These are phyloP conservation scores for Phycomyces nitens DNA, from an alignment of 192 early-diverging fungal genomes.

Conservation along the genomic window DNA sequence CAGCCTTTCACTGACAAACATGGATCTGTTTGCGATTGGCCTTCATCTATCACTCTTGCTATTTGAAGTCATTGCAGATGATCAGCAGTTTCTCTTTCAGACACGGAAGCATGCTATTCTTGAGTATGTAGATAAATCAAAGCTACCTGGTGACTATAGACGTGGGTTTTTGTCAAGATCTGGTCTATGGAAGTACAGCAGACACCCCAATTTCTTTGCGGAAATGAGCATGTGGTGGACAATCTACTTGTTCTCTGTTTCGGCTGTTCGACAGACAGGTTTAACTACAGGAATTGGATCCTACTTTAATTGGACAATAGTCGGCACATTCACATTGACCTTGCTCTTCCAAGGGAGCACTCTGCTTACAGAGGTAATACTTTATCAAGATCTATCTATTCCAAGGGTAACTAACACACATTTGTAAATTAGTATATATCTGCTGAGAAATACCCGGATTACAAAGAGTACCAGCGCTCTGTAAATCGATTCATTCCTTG, in stretches of 20 bases:
- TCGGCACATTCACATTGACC: conserved; percentile 52
- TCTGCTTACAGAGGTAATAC: conserved; percentile 49
- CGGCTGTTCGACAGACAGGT: conserved; percentile 33
- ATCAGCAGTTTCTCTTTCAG: conserved; percentile 80
- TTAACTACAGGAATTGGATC: background rate
- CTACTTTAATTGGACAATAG: conserved; percentile 43
- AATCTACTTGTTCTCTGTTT: conserved; percentile 57
- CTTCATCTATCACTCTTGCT: conserved; percentile 47
- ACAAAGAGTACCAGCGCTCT: conserved; percentile 60
- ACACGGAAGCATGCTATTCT: conserved; percentile 46
- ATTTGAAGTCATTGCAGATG: conserved; percentile 69
- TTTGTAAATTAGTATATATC: conserved; percentile 60
- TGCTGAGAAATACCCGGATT: conserved; percentile 70
- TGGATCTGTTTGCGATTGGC: conserved; percentile 44
- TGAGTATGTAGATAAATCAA: conserved; percentile 15
- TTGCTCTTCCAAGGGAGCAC: conserved; percentile 69
- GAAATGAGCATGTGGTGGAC: conserved; percentile 70
- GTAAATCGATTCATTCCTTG: conserved; percentile 61
- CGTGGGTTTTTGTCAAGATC: conserved; percentile 65
- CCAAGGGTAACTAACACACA: conserved; percentile 19
- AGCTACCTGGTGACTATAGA: conserved; percentile 40
- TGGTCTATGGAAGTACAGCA: conserved; percentile 69
- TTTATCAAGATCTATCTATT: background rate
- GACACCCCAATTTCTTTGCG: conserved; percentile 86
- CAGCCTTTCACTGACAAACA: conserved; percentile 29